Base-by-base conservation (phyloP, 2,329 filamentous ascomycete species). In the Paraphoma sp. region DNA sequence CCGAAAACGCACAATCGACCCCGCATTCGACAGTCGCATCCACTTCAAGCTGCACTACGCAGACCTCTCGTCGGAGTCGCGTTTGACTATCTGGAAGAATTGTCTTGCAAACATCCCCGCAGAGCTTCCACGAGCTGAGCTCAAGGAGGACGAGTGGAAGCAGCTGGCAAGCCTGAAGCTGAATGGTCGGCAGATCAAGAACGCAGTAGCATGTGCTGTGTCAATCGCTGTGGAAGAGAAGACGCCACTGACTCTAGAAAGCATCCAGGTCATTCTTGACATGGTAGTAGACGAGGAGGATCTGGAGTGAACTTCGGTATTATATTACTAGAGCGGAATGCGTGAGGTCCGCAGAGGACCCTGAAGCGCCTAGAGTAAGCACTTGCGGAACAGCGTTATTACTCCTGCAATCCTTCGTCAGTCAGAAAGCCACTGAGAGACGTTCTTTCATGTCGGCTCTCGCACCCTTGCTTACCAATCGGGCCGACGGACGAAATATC, bases 1-100 rank as follows among this genome's bases (percentile, higher is more conserved):
- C 74, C 87, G 91, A n/a, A 67, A 59, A 45, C 54, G 45, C 6
- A 76, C 73, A 11, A 78, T 82, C 54, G 81, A 82, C 50, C 61
- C 70, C 2, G 80, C 80, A 3, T 81, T 83, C 48, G 76, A 81
- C 51, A 79, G 76, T 29, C 75, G 81, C 7, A 81, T 83, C 36
- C 80, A 79, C 57, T 74, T 81, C 54, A 69, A 65, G 14, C 74
- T 76, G 52, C 76, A 76, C 8, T 82, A 82, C 61, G 62, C 74
- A 2, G 76, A 81, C 10, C 73, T 82, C 3, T 74, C 74, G 30
- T 50, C 50, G 3, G 54, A 69, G 1, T 74, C 75, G 1, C 70
- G 80, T 9, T 70, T 72, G 18, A 73, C 72, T 9, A 71, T 83
- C 43, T 82, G 81, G 81, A 56, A 69, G 14, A 80, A 57, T n/a